Evolutionary conservation across 768 basidiomycete species (phyloP).

Genomic region (Hygrophorus pudorinus): DNA sequence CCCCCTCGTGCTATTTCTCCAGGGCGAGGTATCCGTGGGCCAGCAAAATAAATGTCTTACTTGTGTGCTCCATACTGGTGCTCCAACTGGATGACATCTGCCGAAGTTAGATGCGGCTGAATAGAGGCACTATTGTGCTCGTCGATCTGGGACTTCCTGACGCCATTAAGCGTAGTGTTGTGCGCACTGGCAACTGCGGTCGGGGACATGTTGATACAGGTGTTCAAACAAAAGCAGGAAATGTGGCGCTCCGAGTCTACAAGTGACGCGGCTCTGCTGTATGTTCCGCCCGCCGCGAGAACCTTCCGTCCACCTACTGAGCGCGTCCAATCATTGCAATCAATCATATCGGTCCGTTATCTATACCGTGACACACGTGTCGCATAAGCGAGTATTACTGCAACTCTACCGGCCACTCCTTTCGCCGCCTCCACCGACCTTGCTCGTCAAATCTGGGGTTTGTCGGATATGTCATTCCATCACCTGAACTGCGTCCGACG

Average conservation of each 20-base stretch:
- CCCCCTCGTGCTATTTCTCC: not conserved
- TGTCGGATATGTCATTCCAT: slow-evolving; percentile 54
- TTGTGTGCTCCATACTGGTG: slow-evolving; percentile 82
- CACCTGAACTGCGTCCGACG: slow-evolving; percentile 33
- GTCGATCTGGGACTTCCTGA: not conserved
- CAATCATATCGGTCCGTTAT: slow-evolving; percentile 8
- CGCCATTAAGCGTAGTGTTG: slow-evolving; percentile 16
- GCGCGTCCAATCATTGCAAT: not conserved
- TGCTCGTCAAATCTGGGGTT: slow-evolving; percentile 68
- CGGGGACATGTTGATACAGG: slow-evolving; percentile 15
- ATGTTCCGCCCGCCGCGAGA: too few species aligned
- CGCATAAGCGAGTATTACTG: slow-evolving; percentile 38
- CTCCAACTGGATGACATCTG: slow-evolving; percentile 71
- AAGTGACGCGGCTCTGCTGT: too few species aligned
- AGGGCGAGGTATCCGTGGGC: not conserved
- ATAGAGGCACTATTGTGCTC: not conserved
- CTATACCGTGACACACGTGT: slow-evolving; percentile 3
- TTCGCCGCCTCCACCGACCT: slow-evolving; percentile 55
- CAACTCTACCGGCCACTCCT: slow-evolving; percentile 62
- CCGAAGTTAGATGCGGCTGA: slow-evolving; percentile 36
- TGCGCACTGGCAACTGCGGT: slow-evolving; percentile 11
- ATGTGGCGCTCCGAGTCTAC: too few species aligned
- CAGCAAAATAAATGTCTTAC: slow-evolving; percentile 37
- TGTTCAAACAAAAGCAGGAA: not conserved
- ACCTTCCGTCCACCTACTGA: too few species aligned